phyloP scores from a whole-genome alignment of 306 rosid species.

The Aeschynomene evenia region DNA sequence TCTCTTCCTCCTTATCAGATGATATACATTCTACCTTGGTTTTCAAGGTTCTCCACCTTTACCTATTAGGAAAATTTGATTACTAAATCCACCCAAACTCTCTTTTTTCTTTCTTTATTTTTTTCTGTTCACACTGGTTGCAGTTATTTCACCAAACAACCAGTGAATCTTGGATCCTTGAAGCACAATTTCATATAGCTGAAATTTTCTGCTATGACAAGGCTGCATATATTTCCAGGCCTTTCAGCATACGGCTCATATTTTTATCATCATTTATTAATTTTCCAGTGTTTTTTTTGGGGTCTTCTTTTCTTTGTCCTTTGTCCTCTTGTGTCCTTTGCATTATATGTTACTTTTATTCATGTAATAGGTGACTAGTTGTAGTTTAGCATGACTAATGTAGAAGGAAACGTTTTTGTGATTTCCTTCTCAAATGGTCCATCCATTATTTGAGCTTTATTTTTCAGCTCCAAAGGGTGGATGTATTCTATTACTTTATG shows the following conservation, averaged over 20 bases:
- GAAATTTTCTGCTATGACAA: slow-evolving; percentile 27
- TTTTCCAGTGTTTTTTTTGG: background rate
- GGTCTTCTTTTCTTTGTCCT: background rate
- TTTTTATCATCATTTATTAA: background rate
- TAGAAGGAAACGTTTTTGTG: slow-evolving; percentile 72
- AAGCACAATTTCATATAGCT: slow-evolving; percentile 8
- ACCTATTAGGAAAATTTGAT: slow-evolving; percentile 9
- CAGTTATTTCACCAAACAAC: slow-evolving; percentile 37
- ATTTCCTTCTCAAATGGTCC: slow-evolving; percentile 52
- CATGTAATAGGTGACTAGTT: background rate
- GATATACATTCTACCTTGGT: background rate
- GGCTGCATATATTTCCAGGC: slow-evolving; percentile 46
- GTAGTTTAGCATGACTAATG: slow-evolving; percentile 28
- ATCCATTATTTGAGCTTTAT: slow-evolving; percentile 49
- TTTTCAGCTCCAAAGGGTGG: slow-evolving; percentile 54
- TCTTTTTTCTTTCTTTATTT: no score
- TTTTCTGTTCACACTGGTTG: slow-evolving; percentile 34
- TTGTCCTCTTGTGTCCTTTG: background rate
- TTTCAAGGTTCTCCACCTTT: slow-evolving; percentile 16
- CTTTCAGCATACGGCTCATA: slow-evolving; percentile 38
- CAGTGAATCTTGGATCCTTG: slow-evolving; percentile 38
- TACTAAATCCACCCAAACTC: background rate
- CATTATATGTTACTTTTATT: slow-evolving; percentile 2
- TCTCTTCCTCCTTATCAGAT: background rate
- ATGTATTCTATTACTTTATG: background rate